Evolutionary conservation across 2,329 filamentous ascomycete species (phyloP), one percentile per base, ranked within the genome.

Genomic region (Furcasterigmium sp.): DNA sequence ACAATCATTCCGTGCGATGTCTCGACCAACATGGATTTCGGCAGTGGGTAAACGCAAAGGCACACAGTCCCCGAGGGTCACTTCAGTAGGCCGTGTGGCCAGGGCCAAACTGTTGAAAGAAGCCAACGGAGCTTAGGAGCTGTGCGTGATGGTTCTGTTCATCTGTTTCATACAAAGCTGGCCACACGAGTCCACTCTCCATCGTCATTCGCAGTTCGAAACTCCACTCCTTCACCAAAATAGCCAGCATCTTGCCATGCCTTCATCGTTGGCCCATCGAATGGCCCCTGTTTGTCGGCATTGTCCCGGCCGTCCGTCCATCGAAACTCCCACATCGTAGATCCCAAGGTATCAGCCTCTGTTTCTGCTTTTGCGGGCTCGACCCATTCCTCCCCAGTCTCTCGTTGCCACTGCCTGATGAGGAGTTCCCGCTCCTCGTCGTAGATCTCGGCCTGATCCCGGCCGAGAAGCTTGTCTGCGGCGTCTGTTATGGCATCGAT

Each of bases 211-310:
- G 68, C 75, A 47, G 65, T 70, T 50, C 82, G 76, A 55, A 91
- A 91, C 59, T 91, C 91, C 19, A 95, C 89, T 0, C 87, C 88
- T 50, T 93, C 85, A 11, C 83, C 85, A 64, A 98, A 98, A 61
- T 97, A 97, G 3, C 93, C 93, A 19, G 89, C 89, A 49, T 87
- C 82, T 53, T 85, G 82, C 93, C 93, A 98, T 3, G 87, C 86
- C 55, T 82, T 80, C 93, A 98, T 97, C 29, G 85, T 91, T 5
- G 75, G 62, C 8, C 76, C 79, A 58, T 96, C 89, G 61, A 90
- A 98, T 0, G 93, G 91, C 0, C 93, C 93, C 62, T 98, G 89
- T 45, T 78, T 77, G 38, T 80, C 76, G 10, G 79, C 87, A 21
- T 80, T 85, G 57, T 95, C 91, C 32, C 90, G 76, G 15, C 87